phyloP scores from a whole-genome alignment of 169 alveolate genomes.

The Cryptosporidium sp. region DNA sequence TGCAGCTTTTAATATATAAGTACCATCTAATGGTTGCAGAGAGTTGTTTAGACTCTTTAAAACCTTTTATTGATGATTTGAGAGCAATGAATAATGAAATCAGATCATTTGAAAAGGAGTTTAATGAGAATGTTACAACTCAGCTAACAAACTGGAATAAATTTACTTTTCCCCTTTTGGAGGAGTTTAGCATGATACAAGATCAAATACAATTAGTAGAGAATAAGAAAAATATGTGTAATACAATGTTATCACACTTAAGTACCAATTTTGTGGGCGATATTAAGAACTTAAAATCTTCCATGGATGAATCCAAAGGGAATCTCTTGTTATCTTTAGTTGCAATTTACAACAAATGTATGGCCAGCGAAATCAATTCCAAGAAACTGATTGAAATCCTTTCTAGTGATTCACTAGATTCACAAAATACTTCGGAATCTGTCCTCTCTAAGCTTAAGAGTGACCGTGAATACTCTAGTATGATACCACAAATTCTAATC shows the following conservation, averaged over 20 bases:
- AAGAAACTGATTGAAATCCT: constrained; percentile 29
- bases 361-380: constrained; percentile 50
- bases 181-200: constrained; percentile 41
- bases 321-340: constrained; percentile 26
- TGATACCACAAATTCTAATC: constrained; percentile 24
- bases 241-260: constrained; percentile 27
- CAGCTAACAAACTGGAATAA: constrained; percentile 12
- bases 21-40: constrained; percentile 29
- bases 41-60: constrained; percentile 36
- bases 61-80: constrained; percentile 48
- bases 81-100: constrained; percentile 27
- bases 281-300: constrained; percentile 24
- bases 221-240: constrained; percentile 46
- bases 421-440: not conserved
- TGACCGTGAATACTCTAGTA: constrained; percentile 27
- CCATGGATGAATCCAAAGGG: constrained; percentile 10
- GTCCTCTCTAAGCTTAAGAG: not conserved
- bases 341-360: constrained; percentile 38
- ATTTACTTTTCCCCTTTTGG: constrained; percentile 28
- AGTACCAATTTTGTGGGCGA: constrained; percentile 58
- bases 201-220: constrained; percentile 18
- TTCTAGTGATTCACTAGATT: not conserved
- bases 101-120: constrained; percentile 17
- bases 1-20: constrained; percentile 27
- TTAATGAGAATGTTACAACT: constrained; percentile 12